These are phyloP conservation scores for Curvularia spicifera DNA, from an alignment of 2,329 filamentous ascomycete genomes.

Conservation along the genomic window DNA sequence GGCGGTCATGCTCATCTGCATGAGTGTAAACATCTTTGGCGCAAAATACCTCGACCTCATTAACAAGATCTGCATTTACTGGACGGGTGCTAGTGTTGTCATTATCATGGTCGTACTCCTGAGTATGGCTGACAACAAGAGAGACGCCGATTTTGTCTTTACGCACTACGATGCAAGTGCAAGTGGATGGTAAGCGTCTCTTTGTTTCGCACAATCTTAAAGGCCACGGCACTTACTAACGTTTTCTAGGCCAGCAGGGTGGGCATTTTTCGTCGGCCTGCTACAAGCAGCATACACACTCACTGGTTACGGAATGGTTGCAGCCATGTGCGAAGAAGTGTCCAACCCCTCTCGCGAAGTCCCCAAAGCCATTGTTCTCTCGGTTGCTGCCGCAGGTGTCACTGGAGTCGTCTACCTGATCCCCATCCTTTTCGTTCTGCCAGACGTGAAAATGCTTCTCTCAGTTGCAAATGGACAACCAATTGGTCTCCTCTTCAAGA, in stretches of 20 bases:
- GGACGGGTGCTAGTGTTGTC: constrained; percentile 70
- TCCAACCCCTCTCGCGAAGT: constrained; percentile 72
- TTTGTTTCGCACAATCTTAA: not conserved
- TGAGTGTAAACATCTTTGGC: constrained; percentile 69
- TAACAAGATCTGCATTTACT: constrained; percentile 76
- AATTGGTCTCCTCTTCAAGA: constrained; percentile 77
- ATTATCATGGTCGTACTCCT: constrained; percentile 72
- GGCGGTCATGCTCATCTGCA: constrained; percentile 71
- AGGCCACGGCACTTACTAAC: constrained; percentile 5
- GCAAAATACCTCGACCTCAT: constrained; percentile 69
- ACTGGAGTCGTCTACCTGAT: constrained; percentile 73
- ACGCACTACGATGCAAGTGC: constrained; percentile 69
- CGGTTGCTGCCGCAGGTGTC: constrained; percentile 69
- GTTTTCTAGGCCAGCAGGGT: constrained; percentile 62
- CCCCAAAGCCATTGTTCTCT: constrained; percentile 73
- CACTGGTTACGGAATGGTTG: constrained; percentile 74
- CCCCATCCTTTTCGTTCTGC: constrained; percentile 77
- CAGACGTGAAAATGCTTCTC: constrained; percentile 68
- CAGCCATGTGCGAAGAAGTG: constrained; percentile 75
- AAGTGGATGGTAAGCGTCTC: constrained; percentile 65
- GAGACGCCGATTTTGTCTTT: constrained; percentile 70
- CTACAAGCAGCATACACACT: constrained; percentile 69
- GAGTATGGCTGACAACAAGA: constrained; percentile 63
- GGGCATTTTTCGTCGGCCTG: constrained; percentile 75
- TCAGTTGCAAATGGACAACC: constrained; percentile 74